phyloP scores from a whole-genome alignment of 768 basidiomycete genomes.

The Boletus reticuloceps region DNA sequence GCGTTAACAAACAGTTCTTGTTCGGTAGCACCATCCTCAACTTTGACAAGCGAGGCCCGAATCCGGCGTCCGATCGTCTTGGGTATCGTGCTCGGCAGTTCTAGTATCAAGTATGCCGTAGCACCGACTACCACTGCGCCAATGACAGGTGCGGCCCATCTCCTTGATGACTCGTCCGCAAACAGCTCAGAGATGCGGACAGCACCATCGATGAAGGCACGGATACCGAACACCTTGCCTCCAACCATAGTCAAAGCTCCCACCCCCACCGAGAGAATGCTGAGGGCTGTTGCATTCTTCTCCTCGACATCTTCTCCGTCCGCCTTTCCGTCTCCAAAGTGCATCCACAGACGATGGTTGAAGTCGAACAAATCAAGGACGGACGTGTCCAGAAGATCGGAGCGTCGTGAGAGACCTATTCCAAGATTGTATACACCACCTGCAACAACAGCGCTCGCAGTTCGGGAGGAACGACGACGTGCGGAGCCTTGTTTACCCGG shows the following conservation, averaged over 20 bases:
- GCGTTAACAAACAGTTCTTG: constrained; percentile 61
- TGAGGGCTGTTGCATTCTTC: constrained; percentile 58
- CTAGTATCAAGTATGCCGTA: constrained; percentile 77
- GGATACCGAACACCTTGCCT: constrained; percentile 73
- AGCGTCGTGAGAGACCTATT: constrained; percentile 73
- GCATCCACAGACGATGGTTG: constrained; percentile 70
- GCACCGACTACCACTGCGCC: constrained; percentile 74
- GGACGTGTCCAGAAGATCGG: constrained; percentile 76
- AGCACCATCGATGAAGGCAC: constrained; percentile 74
- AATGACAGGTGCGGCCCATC: constrained; percentile 85
- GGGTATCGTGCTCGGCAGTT: constrained; percentile 87
- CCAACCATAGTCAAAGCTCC: constrained; percentile 90
- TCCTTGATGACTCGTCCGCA: constrained; percentile 74
- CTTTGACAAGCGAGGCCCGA: constrained; percentile 53
- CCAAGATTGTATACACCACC: constrained; percentile 80
- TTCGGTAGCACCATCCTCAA: constrained; percentile 44
- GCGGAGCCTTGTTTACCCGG: constrained; percentile 38
- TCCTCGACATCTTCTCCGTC: constrained; percentile 33
- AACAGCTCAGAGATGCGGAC: constrained; percentile 76
- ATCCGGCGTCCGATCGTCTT: constrained; percentile 86
- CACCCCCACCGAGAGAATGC: constrained; percentile 71
- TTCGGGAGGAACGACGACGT: constrained; percentile 35
- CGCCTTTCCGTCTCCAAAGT: constrained; percentile 55
- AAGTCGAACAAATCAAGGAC: constrained; percentile 86
- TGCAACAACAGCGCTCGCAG: constrained; percentile 58